phyloP scores from a whole-genome alignment of 495 filamentous ascomycete species.

The Neurospora sp. region DNA sequence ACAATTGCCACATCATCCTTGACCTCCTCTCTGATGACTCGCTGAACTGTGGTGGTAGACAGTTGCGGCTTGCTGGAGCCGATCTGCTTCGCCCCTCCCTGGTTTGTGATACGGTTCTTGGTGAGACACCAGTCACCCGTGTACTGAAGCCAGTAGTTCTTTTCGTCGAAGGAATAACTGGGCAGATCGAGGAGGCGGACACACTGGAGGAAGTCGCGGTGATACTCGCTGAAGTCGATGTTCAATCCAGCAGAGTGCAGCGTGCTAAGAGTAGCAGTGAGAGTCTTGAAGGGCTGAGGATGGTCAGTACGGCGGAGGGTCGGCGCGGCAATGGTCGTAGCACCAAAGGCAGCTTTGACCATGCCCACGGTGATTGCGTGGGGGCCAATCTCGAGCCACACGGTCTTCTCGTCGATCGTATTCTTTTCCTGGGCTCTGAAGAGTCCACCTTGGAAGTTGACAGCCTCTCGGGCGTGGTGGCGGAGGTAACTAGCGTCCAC shows the following conservation, averaged over 20 bases:
- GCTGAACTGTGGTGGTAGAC: slow-evolving; percentile 40
- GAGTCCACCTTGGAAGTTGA: slow-evolving; percentile 61
- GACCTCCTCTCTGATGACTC: slow-evolving; percentile 45
- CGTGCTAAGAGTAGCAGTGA: slow-evolving; percentile 47
- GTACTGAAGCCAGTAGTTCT: slow-evolving; percentile 79
- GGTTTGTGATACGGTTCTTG: slow-evolving; percentile 56
- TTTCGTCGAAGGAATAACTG: slow-evolving; percentile 66
- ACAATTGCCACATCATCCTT: slow-evolving; percentile 45
- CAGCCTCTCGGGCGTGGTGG: slow-evolving; percentile 57
- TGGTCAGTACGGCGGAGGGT: slow-evolving; percentile 39
- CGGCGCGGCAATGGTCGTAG: slow-evolving; percentile 45
- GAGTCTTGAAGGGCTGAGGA: slow-evolving; percentile 49
- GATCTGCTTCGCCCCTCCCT: slow-evolving; percentile 33
- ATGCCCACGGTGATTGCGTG: slow-evolving; percentile 60
- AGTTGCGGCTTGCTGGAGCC: slow-evolving; percentile 42
- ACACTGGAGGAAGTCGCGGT: slow-evolving; percentile 53
- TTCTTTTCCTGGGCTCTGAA: slow-evolving; percentile 40
- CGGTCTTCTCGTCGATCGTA: slow-evolving; percentile 43
- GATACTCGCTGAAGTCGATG: slow-evolving; percentile 70
- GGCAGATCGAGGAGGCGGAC: slow-evolving; percentile 59
- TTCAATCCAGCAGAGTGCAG: slow-evolving; percentile 57
- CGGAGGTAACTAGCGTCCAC: slow-evolving; percentile 54
- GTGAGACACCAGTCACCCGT: slow-evolving; percentile 57
- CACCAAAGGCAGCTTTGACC: slow-evolving; percentile 57
- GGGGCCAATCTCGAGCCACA: slow-evolving; percentile 60